Conservation (phyloP, 1,139 yeast genomes). For the Lipomyces yarrowii region DNA sequence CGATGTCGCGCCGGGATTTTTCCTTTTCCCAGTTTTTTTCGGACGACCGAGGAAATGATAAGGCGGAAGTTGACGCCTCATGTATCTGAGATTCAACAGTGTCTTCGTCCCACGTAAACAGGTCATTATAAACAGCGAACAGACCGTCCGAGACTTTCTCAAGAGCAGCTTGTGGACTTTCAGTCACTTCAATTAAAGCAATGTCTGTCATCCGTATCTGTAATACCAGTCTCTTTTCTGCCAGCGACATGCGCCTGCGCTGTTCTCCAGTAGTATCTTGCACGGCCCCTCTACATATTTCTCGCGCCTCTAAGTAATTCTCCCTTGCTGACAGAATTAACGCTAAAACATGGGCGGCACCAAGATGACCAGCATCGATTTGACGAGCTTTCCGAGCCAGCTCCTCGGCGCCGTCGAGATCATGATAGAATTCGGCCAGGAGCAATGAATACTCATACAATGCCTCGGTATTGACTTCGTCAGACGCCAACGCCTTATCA, state of each 20-base stretch:
- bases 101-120: slow-evolving; percentile 46
- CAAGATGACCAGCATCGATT: slow-evolving; percentile 47
- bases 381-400: slow-evolving; percentile 44
- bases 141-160: slow-evolving; percentile 64
- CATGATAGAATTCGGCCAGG: slow-evolving; percentile 36
- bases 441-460: slow-evolving; percentile 39
- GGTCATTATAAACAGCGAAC: slow-evolving; percentile 59
- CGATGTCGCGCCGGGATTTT: slow-evolving; percentile 16
- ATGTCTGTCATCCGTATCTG: slow-evolving; percentile 78
- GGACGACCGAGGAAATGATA: slow-evolving; percentile 11
- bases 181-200: slow-evolving; percentile 64
- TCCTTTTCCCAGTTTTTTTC: slow-evolving; percentile 10
- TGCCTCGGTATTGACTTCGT: slow-evolving; percentile 32
- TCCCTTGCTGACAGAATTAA: slow-evolving; percentile 55
- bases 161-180: slow-evolving; percentile 64
- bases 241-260: slow-evolving; percentile 18
- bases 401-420: slow-evolving; percentile 39
- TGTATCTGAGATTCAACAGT: slow-evolving; percentile 28
- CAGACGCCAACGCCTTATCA: slow-evolving; percentile 34
- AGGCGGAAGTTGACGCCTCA: slow-evolving; percentile 27
- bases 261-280: slow-evolving; percentile 6
- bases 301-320: slow-evolving; percentile 44
- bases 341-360: slow-evolving; percentile 56
- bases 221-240: slow-evolving; percentile 55
- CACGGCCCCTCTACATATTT: slow-evolving; percentile 15